Percentiles rank a stretch among this genome's conserved stretches.
phyloP scores from a whole-genome alignment of 164 flowering plant genomes.

The Vitis cinerea region DNA sequence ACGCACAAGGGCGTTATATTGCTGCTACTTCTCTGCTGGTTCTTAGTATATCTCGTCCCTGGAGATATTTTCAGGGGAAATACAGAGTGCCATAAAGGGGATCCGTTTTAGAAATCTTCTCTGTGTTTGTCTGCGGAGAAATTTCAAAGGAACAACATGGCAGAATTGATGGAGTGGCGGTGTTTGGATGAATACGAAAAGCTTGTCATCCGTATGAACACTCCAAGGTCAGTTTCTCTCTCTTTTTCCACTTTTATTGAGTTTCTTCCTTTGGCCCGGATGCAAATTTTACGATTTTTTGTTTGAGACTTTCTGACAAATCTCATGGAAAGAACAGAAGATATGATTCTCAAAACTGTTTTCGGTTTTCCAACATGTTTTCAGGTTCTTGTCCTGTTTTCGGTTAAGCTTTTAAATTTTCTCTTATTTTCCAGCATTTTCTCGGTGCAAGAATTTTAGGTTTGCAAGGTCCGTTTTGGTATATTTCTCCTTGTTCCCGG shows the following conservation, averaged over 20 bases:
- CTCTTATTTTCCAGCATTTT: no score
- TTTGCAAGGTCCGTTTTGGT: no score
- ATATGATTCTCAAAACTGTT: no score
- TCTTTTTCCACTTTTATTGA: background rate
- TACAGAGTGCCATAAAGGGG: background rate
- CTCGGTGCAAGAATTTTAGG: no score
- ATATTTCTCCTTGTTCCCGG: no score
- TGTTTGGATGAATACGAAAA: conserved; percentile 76
- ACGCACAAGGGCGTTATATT: no score
- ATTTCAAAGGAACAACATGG: background rate
- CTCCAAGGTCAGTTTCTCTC: conserved; percentile 65
- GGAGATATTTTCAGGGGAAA: background rate
- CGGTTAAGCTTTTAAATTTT: no score
- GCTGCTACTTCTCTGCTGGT: background rate
- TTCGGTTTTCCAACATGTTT: no score
- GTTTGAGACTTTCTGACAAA: background rate
- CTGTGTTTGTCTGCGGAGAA: conserved; percentile 5
- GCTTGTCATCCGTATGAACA: conserved; percentile 77
- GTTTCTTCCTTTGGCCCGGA: background rate
- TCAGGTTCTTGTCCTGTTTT: no score
- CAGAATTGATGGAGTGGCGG: conserved; percentile 46
- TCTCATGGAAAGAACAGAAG: no score
- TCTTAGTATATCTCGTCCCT: conserved; percentile 8
- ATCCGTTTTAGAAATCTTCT: background rate
- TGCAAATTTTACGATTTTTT: conserved; percentile 3